phyloP scores from a whole-genome alignment of 1,139 yeast species.

The Debaryomyces psychrophilus region DNA sequence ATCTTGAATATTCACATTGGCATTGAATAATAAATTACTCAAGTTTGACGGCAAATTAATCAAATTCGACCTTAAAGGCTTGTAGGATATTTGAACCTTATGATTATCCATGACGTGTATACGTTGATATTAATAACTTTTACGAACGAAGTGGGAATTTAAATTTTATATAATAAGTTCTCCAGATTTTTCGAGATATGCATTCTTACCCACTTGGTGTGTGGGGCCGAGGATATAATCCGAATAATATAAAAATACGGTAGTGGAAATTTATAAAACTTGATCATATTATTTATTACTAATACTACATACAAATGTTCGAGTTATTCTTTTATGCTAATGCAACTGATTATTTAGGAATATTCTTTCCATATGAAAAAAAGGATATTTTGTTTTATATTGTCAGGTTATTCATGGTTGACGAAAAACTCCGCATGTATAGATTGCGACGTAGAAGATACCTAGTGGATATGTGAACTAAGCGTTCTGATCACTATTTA shows the following conservation, averaged over 20 bases:
- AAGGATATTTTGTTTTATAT: not conserved
- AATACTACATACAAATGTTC: not conserved
- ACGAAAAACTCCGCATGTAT: not conserved
- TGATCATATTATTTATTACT: not conserved
- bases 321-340: not conserved
- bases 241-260: not conserved
- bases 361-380: not conserved
- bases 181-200: constrained; percentile 19
- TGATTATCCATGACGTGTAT: constrained; percentile 40
- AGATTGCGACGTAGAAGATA: not conserved
- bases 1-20: constrained; percentile 61
- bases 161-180: constrained; percentile 11
- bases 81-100: constrained; percentile 31
- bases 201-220: constrained; percentile 4
- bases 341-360: not conserved
- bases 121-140: not conserved
- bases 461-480: not conserved
- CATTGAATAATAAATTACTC: constrained; percentile 51
- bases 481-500: not conserved
- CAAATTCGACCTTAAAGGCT: constrained; percentile 53
- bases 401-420: not conserved
- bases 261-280: not conserved
- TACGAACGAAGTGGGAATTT: not conserved
- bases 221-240: constrained; percentile 10
- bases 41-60: constrained; percentile 61